Evolutionary conservation across 257 asterid species (phyloP), one percentile per base, ranked within the genome.

Genomic region (Ilex asprella): DNA sequence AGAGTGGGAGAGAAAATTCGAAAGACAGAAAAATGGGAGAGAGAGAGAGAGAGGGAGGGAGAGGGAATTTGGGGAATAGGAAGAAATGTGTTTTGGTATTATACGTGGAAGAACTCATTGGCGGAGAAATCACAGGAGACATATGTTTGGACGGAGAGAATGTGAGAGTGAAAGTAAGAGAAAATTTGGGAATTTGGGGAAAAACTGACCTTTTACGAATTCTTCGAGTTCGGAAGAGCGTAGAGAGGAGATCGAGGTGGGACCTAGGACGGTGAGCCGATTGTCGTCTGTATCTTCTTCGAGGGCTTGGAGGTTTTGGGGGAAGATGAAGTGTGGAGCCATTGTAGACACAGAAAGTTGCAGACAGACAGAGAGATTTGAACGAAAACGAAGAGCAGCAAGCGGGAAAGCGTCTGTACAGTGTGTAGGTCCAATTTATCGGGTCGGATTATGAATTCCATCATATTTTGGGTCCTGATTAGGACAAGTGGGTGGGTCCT

Each of bases 161-260:
- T 10, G 3, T 11, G 52, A 46, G 52, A 46, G n/a, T 46, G 13
- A 12, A 11, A 14, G 13, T 46, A 11, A 46, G 14, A 46, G n/a
- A 46, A 7, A 46, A 46, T 16, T 6, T 14, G 3, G 11, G 14
- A 21, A 21, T 7, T 7, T n/a, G 11, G 57, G 15, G 27, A 16
- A 59, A 55, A 65, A 70, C 78, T 52, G 35, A 89, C 97, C 97
- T 80, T 86, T 89, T 29, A 89, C 97, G 54, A 89, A 78, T 72
- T 92, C 99, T 74, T 92, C 99, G 64, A 86, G 87, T 72, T 86
- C 84, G 27, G 91, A 61, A 14, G 83, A 78, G 27, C 80, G 84
- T 54, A 92, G 74, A 30, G 82, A 60, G 30, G 86, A 68, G n/a
- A 89, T 9, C 2, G 82, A 31, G 27, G 72, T 31, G 0, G 79